A percentile compares a stretch with the other conserved stretches of the same genome.
Evolutionary conservation across 2,329 filamentous ascomycete species (phyloP).

Genomic region (Cytospora mali): DNA sequence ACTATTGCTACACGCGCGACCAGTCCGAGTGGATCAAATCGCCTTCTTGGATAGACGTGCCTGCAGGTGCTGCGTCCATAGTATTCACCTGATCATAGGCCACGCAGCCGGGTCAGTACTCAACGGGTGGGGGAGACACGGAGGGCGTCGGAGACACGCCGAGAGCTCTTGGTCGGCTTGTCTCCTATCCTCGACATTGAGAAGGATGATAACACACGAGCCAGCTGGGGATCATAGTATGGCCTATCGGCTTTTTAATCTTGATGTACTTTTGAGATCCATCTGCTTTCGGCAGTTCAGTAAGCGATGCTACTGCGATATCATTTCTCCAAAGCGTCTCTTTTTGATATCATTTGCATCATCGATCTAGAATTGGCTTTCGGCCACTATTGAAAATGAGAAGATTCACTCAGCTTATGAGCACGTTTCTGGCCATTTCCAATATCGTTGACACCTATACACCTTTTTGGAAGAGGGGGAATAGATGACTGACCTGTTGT

Average conservation of each 20-base stretch:
- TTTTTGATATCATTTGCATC: background rate
- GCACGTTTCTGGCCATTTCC: too few species aligned
- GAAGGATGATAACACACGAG: background rate
- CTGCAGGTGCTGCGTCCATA: background rate
- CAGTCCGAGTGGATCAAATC: background rate
- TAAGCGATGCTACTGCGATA: background rate
- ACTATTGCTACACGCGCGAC: background rate
- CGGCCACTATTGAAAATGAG: background rate
- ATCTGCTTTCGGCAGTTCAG: constrained; percentile 5
- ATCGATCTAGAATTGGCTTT: background rate
- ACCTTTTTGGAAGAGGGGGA: too few species aligned
- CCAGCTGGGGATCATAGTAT: background rate
- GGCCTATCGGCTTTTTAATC: background rate
- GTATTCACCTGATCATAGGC: background rate
- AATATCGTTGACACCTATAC: background rate
- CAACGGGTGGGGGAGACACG: background rate
- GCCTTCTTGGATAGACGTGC: background rate
- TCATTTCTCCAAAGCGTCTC: background rate
- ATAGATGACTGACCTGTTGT: background rate
- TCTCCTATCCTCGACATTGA: background rate
- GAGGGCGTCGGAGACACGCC: background rate
- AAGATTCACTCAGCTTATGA: too few species aligned
- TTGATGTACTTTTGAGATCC: background rate
- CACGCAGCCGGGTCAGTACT: background rate
- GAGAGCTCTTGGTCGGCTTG: background rate